Base-by-base conservation (phyloP, 2,329 filamentous ascomycete genomes). In the Aspergillus pseudonomiae region DNA sequence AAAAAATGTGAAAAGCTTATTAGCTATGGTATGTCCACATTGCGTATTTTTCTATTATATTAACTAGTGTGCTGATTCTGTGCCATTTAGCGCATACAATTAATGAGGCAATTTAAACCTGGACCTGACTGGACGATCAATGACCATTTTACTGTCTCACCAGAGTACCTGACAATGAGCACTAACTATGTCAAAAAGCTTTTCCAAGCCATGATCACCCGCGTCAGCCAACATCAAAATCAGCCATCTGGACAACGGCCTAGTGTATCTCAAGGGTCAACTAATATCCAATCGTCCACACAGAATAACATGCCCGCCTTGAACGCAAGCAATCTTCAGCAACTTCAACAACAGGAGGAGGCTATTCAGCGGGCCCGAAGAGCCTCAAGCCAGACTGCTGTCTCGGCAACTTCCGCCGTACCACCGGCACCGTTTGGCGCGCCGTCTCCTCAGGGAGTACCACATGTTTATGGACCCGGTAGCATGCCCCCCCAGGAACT, bases 401-500 rank as follows among this genome's bases (percentile, higher is more conserved):
- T 61, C 28, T 83, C 84, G 54, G 77, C 79, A 52, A 80, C 83
- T 43, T 82, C 84, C 24, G 84, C 81, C 7, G 77, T 81, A 10
- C 77, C 83, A n/a, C 80, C 84, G 46, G 82, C 85, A 34, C 85
- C 85, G 12, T 86, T 86, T 58, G 81, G 82, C 59, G 81, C 80
- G 19, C 79, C 82, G 30, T 85, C 84, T 55, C 86, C 86, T 19
- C 81, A 84, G 60, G 86, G 86, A 28, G 81, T 87, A 62, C 86
- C 87, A 10, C 82, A 83, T 64, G 85, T 84, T 58, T 85, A 86
- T 61, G 80, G 80, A 10, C 79, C 80, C 24, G 82, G 81, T 24
- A 79, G 82, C 57, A 80, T 88, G 56, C 85, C 83, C 5, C 81
- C 82, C 12, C 84, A 86, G 57, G 85, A 87, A 66, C 79, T 89